phyloP scores from a whole-genome alignment of 1,139 yeast genomes.

The Lodderomyces elongisporus region DNA sequence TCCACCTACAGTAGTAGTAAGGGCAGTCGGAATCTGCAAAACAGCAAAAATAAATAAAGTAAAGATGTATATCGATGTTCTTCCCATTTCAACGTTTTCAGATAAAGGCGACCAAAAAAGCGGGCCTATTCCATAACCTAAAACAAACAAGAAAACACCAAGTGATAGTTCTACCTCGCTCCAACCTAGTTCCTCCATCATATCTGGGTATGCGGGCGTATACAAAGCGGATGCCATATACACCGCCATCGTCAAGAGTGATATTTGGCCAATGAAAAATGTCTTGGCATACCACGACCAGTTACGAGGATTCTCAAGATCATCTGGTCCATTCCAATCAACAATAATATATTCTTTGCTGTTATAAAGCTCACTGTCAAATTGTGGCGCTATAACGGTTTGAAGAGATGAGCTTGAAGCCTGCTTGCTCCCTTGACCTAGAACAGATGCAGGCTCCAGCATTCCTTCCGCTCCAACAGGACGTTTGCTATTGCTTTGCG shows the following conservation, averaged over 20 bases:
- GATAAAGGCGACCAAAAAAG: conserved; percentile 35
- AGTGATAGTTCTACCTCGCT: conserved; percentile 23
- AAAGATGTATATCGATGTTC: conserved; percentile 41
- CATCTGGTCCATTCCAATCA: too few species aligned
- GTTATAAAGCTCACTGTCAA: too few species aligned
- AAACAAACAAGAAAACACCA: conserved; percentile 37
- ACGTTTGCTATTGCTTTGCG: too few species aligned
- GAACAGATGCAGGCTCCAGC: too few species aligned
- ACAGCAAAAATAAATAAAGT: conserved; percentile 28
- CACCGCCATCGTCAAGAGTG: conserved; percentile 46
- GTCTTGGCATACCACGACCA: too few species aligned
- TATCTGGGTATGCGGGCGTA: conserved; percentile 45
- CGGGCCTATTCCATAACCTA: conserved; percentile 34
- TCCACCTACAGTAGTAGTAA: conserved; percentile 21
- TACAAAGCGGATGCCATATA: conserved; percentile 61
- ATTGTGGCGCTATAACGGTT: too few species aligned
- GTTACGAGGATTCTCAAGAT: too few species aligned
- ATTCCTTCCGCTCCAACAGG: too few species aligned
- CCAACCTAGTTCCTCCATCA: conserved; percentile 26
- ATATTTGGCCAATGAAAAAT: conserved; percentile 34
- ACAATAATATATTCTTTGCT: conserved; percentile 15
- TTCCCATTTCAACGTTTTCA: conserved; percentile 46
- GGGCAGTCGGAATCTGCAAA: conserved; percentile 32
- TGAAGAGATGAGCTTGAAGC: too few species aligned
- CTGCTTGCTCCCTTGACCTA: too few species aligned